phyloP scores from a whole-genome alignment of 2,329 filamentous ascomycete genomes.

The Diaporthe vexans region DNA sequence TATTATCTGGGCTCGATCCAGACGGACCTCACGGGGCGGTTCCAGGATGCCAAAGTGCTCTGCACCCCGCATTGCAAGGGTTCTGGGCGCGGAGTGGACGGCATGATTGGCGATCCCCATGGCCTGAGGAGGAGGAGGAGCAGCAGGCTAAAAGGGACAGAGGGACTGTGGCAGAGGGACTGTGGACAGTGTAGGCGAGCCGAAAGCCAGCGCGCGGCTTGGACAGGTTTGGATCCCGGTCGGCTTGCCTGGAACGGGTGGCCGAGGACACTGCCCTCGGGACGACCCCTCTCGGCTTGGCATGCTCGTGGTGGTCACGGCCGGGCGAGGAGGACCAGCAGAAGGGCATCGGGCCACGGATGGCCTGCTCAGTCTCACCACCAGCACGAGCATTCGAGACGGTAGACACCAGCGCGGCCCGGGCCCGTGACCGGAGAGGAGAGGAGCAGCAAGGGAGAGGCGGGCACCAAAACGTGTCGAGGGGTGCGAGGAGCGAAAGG shows the following conservation, averaged over 20 bases:
- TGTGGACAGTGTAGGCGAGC: background rate
- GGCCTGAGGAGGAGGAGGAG: background rate
- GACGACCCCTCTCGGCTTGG: slow-evolving; percentile 19
- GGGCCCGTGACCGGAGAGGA: slow-evolving; percentile 15
- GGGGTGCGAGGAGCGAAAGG: background rate
- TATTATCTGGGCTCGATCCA: slow-evolving; percentile 15
- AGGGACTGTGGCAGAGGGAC: too few species aligned
- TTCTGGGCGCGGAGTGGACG: slow-evolving; percentile 23
- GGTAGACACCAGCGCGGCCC: background rate
- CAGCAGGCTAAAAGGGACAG: slow-evolving; percentile 8
- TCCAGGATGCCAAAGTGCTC: slow-evolving; percentile 7
- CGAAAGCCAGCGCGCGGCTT: slow-evolving; percentile 4
- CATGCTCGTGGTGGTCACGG: background rate
- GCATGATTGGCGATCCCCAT: slow-evolving; percentile 29
- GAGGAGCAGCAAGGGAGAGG: background rate
- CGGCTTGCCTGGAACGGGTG: slow-evolving; percentile 28
- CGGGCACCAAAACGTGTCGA: too few species aligned
- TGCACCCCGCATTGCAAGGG: slow-evolving; percentile 31
- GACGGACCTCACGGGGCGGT: background rate
- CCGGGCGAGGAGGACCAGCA: background rate
- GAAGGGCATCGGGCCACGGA: slow-evolving; percentile 1
- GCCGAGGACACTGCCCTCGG: slow-evolving; percentile 13
- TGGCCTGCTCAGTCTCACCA: slow-evolving; percentile 17
- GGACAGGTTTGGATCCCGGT: background rate
- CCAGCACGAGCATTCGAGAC: slow-evolving; percentile 17